Percentiles rank a stretch among this genome's conserved stretches.
Evolutionary conservation across 306 rosid genomes (phyloP).

Genomic region (Prunus kanzakura): DNA sequence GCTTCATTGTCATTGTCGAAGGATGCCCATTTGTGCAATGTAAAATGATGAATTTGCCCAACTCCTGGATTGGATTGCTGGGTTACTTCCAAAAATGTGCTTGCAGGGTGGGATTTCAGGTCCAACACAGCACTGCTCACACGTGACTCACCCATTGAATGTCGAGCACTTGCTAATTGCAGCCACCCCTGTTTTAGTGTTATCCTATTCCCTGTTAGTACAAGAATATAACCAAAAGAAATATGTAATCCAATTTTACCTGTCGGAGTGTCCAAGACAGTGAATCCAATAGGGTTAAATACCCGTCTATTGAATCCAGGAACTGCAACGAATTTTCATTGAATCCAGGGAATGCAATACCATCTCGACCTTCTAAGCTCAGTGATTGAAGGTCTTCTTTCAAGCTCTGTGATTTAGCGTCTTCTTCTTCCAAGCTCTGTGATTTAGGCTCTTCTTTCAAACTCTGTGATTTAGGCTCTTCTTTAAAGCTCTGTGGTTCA

Average conservation of each 20-base stretch:
- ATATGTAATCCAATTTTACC: slow-evolving; percentile 25
- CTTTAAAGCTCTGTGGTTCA: slow-evolving; percentile 19
- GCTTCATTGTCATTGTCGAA: slow-evolving; percentile 28
- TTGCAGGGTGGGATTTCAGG: slow-evolving; percentile 63
- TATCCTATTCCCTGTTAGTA: not conserved
- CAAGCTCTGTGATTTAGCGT: not conserved
- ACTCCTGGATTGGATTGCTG: slow-evolving; percentile 9
- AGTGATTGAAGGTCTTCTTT: not conserved
- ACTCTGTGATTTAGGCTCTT: slow-evolving; percentile 8
- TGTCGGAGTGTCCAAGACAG: slow-evolving; percentile 68
- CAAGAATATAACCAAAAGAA: not conserved
- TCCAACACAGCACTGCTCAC: slow-evolving; percentile 64
- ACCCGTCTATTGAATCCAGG: slow-evolving; percentile 63
- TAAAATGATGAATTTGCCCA: slow-evolving; percentile 46
- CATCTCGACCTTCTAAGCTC: not conserved
- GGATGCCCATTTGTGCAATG: slow-evolving; percentile 68
- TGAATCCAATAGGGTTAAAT: slow-evolving; percentile 48
- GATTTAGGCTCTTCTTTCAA: slow-evolving; percentile 1
- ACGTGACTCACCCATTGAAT: slow-evolving; percentile 89
- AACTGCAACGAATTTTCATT: slow-evolving; percentile 48
- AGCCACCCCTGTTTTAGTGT: slow-evolving; percentile 72
- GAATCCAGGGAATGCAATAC: slow-evolving; percentile 20
- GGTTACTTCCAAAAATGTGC: slow-evolving; percentile 56
- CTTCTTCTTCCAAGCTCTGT: slow-evolving; percentile 9
- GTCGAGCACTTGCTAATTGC: slow-evolving; percentile 80